Evolutionary conservation across 2,329 filamentous ascomycete species (phyloP).

Genomic region (Iodosphaeria phyllophila): DNA sequence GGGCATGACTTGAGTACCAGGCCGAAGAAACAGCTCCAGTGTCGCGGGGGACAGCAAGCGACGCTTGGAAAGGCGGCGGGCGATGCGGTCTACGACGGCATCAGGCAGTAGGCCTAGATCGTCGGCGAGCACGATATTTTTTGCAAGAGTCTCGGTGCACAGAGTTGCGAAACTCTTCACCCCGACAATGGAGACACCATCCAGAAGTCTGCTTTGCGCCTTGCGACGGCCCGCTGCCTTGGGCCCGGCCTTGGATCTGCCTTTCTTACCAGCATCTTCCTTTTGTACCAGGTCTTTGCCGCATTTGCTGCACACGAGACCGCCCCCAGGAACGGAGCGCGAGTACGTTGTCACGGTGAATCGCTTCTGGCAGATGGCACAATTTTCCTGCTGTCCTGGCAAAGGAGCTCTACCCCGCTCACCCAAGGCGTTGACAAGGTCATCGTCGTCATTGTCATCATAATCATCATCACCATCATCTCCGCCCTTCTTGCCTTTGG

Average conservation of each 20-base stretch:
- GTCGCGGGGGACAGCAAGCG: slow-evolving; percentile 34
- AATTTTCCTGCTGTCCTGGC: slow-evolving; percentile 81
- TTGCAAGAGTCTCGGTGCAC: slow-evolving; percentile 42
- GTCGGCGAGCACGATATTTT: slow-evolving; percentile 42
- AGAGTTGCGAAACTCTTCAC: slow-evolving; percentile 49
- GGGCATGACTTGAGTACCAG: slow-evolving; percentile 27
- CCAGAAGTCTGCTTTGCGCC: slow-evolving; percentile 66
- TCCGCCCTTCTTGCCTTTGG: not conserved
- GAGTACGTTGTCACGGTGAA: slow-evolving; percentile 90
- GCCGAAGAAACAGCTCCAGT: slow-evolving; percentile 36
- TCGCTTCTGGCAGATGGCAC: slow-evolving; percentile 65
- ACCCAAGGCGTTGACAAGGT: slow-evolving; percentile 3
- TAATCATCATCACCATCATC: slow-evolving; percentile 1
- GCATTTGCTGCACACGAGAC: slow-evolving; percentile 69
- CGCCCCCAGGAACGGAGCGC: slow-evolving; percentile 63
- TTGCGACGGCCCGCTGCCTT: slow-evolving; percentile 49
- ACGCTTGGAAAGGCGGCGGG: slow-evolving; percentile 39
- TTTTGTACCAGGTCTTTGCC: slow-evolving; percentile 54
- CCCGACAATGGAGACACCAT: slow-evolving; percentile 48
- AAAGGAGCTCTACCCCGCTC: slow-evolving; percentile 29
- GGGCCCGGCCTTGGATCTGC: slow-evolving; percentile 28
- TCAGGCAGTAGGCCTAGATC: slow-evolving; percentile 40
- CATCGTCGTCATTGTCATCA: slow-evolving; percentile 3
- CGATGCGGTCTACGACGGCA: slow-evolving; percentile 36
- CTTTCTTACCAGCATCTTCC: slow-evolving; percentile 36